Base-by-base conservation (phyloP, 495 filamentous ascomycete genomes). In the Aspergillus baeticus region DNA sequence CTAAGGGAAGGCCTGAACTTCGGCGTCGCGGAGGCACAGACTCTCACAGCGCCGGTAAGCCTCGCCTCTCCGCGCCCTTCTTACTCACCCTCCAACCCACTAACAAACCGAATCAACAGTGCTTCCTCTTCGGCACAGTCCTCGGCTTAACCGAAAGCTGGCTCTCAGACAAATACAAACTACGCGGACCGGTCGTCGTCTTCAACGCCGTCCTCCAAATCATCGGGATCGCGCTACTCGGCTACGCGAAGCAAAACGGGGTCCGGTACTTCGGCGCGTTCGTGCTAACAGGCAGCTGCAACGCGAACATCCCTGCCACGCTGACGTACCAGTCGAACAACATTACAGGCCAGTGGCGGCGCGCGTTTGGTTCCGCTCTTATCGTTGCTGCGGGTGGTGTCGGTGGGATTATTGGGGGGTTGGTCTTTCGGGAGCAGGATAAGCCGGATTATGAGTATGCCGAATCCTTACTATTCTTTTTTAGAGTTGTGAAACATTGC, bases 251-350 rank as follows among this genome's bases (percentile, higher is more conserved):
- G 20, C 37, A 51, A 14, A 51, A 44, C 46, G 18, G 35, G 1
- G 79, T 77, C 8, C 78, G 80, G 21, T 87, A 85, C 65, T 82
- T 85, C 53, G 84, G 82, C 42, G 76, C 82, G 35, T 86, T 86
- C 69, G 66, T 86, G 15, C 70, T 75, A 54, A 78, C 75, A 1
- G 75, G 76, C 73, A 20, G 20, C 37, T 70, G 68, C 51, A 84
- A 84, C 65, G 73, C 81, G 21, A 84, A 84, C 62, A 69, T 83
- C 21, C 83, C 67, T 6, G 58, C 63, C 3, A 62, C 67, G 5
- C 57, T 86, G 67, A 73, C 80, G 2, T 84, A 81, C 65, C 82
- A 85, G 60, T 72, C 79, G 1, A 84, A 83, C 59, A 84, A 85
- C 55, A 77, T 84, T 57, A 77, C 76, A 15, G 81, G 81, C 6